A percentile compares a stretch with the other conserved stretches of the same genome.
phyloP scores from a whole-genome alignment of 225 moss, liverwort and hornwort genomes.

The Neckera pumila region DNA sequence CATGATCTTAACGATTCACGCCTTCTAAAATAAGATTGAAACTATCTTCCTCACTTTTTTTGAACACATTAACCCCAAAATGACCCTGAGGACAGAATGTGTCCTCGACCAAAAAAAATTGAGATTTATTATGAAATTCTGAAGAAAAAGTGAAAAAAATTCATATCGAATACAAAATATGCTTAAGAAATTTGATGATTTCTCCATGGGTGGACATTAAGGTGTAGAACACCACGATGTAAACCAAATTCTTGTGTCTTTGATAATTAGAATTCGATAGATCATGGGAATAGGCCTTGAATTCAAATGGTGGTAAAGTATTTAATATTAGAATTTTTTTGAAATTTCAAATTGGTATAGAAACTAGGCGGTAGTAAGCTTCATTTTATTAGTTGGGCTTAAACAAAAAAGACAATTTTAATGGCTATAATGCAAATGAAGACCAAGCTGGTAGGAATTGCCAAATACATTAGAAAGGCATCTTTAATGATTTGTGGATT shows the following conservation, averaged over 20 bases:
- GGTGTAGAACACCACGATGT: too few relatives aligned
- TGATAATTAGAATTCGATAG: not conserved
- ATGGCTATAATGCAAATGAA: not conserved
- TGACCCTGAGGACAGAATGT: too few relatives aligned
- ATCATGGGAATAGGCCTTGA: not conserved
- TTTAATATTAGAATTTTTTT: not conserved
- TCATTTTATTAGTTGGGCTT: not conserved
- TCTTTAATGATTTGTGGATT: fast-evolving
- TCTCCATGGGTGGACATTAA: too few relatives aligned
- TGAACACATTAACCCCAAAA: not conserved
- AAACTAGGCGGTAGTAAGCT: not conserved
- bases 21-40: not conserved
- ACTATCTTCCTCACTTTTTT: not conserved
- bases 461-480: not conserved
- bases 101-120: too few relatives aligned
- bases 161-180: not conserved
- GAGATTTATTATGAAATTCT: not conserved
- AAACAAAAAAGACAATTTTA: not conserved
- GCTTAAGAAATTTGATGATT: not conserved
- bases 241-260: not conserved
- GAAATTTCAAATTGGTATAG: not conserved
- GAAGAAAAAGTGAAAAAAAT: not conserved
- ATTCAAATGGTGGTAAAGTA: not conserved
- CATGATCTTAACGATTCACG: not conserved
- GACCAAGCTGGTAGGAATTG: not conserved